Conservation (phyloP, 176 grass and related monocot species). For the Elaeis guineensis region DNA sequence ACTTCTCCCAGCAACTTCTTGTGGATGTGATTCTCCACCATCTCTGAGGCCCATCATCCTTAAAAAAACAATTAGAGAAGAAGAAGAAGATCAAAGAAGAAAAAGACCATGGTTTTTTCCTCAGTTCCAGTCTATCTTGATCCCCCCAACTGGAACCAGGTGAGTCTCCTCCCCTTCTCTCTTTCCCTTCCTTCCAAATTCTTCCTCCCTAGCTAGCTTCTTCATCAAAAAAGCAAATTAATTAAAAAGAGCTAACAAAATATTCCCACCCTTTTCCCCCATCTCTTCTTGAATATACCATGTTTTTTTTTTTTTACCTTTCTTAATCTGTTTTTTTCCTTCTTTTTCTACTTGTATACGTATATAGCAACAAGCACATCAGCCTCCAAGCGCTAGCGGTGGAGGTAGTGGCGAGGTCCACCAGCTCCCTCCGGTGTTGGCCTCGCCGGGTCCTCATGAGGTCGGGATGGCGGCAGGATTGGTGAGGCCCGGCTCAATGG, state of each 20-base stretch:
- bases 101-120: slow-evolving; percentile 76
- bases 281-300: slow-evolving; percentile 75
- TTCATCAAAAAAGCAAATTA: slow-evolving; percentile 23
- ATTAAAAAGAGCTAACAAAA: slow-evolving; percentile 10
- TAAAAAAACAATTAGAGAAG: slow-evolving; percentile 2
- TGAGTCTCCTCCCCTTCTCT: slow-evolving; percentile 22
- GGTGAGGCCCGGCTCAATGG: slow-evolving; percentile 46
- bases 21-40: slow-evolving; percentile 16
- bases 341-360: slow-evolving; percentile 5
- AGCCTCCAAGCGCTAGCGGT: slow-evolving; percentile 24
- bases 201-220: slow-evolving; percentile 2
- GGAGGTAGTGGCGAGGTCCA: slow-evolving; percentile 30
- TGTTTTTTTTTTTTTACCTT: slow-evolving; percentile 22
- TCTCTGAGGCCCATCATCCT: slow-evolving; percentile 5
- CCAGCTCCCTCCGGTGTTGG: slow-evolving; percentile 23
- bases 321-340: not conserved
- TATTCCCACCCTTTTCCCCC: slow-evolving; percentile 15
- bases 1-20: not conserved
- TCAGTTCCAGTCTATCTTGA: slow-evolving; percentile 84
- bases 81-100: slow-evolving; percentile 8
- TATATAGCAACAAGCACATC: slow-evolving; percentile 59
- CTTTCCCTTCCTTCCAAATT: too few species aligned
- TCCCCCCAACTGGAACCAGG: slow-evolving; percentile 90
- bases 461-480: slow-evolving; percentile 8
- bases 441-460: slow-evolving; percentile 9